phyloP scores from a whole-genome alignment of 2,329 filamentous ascomycete species.

The Grosmannia clavigera region DNA sequence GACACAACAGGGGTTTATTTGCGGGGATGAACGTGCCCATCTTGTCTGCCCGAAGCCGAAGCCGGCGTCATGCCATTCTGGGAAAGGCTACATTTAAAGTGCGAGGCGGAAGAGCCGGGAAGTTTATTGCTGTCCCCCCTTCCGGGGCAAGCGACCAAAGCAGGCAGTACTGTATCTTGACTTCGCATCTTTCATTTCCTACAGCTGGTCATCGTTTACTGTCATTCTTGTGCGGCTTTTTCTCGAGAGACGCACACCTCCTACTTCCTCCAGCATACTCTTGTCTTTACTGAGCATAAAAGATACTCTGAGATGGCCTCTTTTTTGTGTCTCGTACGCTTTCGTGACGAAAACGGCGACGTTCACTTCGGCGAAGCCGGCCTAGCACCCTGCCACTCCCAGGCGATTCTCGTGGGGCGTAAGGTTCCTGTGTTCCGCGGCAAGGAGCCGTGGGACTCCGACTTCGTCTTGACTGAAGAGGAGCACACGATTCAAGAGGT shows the following conservation, averaged over 20 bases:
- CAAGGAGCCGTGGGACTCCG: background rate
- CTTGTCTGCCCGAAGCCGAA: background rate
- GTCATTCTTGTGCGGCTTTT: background rate
- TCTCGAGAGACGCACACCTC: background rate
- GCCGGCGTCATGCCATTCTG: background rate
- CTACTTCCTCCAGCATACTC: background rate
- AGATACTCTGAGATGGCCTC: background rate
- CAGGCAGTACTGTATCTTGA: background rate
- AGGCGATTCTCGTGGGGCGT: conserved; percentile 1
- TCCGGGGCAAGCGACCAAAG: background rate
- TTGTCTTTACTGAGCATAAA: background rate
- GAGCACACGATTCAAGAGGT: conserved; percentile 17
- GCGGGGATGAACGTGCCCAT: background rate
- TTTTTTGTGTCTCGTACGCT: conserved; percentile 2
- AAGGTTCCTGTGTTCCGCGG: conserved; percentile 1
- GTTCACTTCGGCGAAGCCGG: conserved; percentile 4
- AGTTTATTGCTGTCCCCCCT: background rate
- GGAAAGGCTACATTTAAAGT: background rate
- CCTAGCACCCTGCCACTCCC: background rate
- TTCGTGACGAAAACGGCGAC: conserved; percentile 2
- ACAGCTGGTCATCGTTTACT: background rate
- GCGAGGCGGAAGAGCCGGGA: background rate
- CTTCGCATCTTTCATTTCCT: background rate
- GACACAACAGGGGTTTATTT: background rate
- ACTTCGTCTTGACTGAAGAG: background rate